A percentile compares a stretch with the other conserved stretches of the same genome.
Conservation (phyloP, 2,329 filamentous ascomycete genomes). For the Xylariaceae sp. region DNA sequence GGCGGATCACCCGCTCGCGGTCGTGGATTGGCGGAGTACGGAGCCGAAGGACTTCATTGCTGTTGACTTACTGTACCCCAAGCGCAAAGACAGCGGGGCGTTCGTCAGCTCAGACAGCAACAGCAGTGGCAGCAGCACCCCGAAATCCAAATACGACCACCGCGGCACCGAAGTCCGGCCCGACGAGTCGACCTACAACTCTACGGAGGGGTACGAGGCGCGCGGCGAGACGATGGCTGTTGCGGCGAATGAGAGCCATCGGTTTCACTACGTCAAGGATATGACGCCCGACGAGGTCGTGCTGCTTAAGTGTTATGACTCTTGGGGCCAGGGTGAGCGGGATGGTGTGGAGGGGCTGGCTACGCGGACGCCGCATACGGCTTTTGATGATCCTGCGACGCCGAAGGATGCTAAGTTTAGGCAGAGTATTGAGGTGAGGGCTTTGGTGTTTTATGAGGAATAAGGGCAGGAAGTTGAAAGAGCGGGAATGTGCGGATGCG, state of each 20-base stretch:
- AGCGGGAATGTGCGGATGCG: no score
- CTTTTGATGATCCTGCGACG: slow-evolving; percentile 53
- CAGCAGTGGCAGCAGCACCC: no score
- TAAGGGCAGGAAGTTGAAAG: neutral
- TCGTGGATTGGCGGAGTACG: slow-evolving; percentile 59
- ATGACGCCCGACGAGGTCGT: slow-evolving; percentile 55
- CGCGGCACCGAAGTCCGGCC: slow-evolving; percentile 55
- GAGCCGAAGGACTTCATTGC: slow-evolving; percentile 54
- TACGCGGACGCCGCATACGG: slow-evolving; percentile 48
- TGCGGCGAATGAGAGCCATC: slow-evolving; percentile 52
- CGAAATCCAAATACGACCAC: slow-evolving; percentile 59
- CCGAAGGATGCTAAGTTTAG: slow-evolving; percentile 42
- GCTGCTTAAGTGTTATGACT: slow-evolving; percentile 53
- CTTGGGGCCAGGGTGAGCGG: slow-evolving; percentile 36
- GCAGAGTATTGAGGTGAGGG: slow-evolving; percentile 63
- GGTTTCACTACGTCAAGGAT: slow-evolving; percentile 64
- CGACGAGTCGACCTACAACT: slow-evolving; percentile 40
- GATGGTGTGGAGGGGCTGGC: slow-evolving; percentile 38
- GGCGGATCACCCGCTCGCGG: slow-evolving; percentile 56
- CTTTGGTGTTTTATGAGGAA: slow-evolving; percentile 56
- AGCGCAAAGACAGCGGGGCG: slow-evolving; percentile 26
- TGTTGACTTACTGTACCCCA: slow-evolving; percentile 60
- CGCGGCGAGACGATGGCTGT: slow-evolving; percentile 60
- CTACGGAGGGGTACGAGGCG: slow-evolving; percentile 58
- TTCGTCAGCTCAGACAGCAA: no score